These are phyloP conservation scores for Kodamaea suecica DNA, from an alignment of 1,139 yeast species.

Conservation along the genomic window DNA sequence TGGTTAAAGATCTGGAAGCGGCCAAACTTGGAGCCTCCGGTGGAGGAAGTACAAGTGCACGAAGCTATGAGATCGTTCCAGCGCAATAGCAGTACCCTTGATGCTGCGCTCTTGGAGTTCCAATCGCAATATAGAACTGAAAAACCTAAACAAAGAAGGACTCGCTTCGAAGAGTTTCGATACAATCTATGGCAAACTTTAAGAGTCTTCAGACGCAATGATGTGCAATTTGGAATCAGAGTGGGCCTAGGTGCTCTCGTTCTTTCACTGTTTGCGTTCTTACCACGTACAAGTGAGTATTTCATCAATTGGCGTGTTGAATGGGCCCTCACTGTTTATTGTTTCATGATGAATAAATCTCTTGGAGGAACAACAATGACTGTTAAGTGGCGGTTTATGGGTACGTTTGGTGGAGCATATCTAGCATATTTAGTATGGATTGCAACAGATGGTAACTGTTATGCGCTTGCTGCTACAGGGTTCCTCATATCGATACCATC, in stretches of 20 bases:
- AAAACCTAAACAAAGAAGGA: neutral
- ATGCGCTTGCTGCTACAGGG: conserved; percentile 56
- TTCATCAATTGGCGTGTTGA: conserved; percentile 75
- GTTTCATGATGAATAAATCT: conserved; percentile 82
- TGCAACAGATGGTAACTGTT: conserved; percentile 54
- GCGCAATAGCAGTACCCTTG: conserved; percentile 19
- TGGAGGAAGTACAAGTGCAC: neutral
- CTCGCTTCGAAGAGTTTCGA: conserved; percentile 1
- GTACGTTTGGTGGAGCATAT: conserved; percentile 70
- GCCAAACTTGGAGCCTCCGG: neutral
- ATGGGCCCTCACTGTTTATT: conserved; percentile 79
- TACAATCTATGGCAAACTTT: conserved; percentile 32
- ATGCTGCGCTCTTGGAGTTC: conserved; percentile 38
- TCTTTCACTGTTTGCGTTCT: conserved; percentile 65
- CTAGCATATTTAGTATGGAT: conserved; percentile 61
- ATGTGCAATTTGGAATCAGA: conserved; percentile 74
- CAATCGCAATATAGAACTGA: conserved; percentile 26
- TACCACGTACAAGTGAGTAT: conserved; percentile 48
- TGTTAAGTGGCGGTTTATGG: conserved; percentile 69
- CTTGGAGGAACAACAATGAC: conserved; percentile 86
- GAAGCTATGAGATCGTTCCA: neutral
- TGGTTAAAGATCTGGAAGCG: conserved; percentile 55
- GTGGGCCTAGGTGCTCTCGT: conserved; percentile 77
- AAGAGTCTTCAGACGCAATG: conserved; percentile 49
- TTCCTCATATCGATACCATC: conserved; percentile 59